Base-by-base conservation (phyloP, 2,329 filamentous ascomycete genomes). In the Pseudocercospora eumusae region DNA sequence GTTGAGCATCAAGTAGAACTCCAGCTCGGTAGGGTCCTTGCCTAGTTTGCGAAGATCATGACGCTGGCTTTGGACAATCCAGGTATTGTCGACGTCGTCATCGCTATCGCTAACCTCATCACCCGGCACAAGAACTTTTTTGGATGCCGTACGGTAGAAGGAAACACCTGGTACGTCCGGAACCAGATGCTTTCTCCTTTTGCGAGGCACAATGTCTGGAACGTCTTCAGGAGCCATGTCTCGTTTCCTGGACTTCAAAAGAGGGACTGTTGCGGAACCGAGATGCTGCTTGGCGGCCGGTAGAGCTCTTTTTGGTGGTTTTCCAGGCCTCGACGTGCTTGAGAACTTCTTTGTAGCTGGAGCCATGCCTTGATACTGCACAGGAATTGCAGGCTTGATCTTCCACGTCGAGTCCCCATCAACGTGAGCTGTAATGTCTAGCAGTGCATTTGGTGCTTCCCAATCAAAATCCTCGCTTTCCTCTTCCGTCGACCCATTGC, bases 31-130 rank as follows among this genome's bases (percentile, higher is more conserved):
- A 3, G 63, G 42, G 4, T 70, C 70, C 11, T 72, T 40, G 42
- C 70, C 69, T 5, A 69, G 56, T 15, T 69, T 57, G 3, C 56
- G 49, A n/a, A 74, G 64, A n/a, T 71, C 65, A 3, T 64, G 61
- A 1, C 68, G 67, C 61, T 75, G 75, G 27, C 73, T 74, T 8
- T 72, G 68, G 0, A 68, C 54, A 5, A 79, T 60, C 76, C 78
- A 80, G 2, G 60, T 61, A 25, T 75, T 71, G 45, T 79, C 76
- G 0, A 74, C 63, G 5, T 79, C 78, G 47, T 79, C 76, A 27
- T 81, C 79, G 64, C 78, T 80, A 59, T 81, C 78, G 52, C 73
- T 77, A 15, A 80, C 65, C 4, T 65, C 49, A 54, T 79, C 77
- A 7, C 75, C 78, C 33, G 74, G 69, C 7, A 65, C 53, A 2